Conservation (phyloP, 176 grass and related monocot genomes). For the Aegilops tauschii region DNA sequence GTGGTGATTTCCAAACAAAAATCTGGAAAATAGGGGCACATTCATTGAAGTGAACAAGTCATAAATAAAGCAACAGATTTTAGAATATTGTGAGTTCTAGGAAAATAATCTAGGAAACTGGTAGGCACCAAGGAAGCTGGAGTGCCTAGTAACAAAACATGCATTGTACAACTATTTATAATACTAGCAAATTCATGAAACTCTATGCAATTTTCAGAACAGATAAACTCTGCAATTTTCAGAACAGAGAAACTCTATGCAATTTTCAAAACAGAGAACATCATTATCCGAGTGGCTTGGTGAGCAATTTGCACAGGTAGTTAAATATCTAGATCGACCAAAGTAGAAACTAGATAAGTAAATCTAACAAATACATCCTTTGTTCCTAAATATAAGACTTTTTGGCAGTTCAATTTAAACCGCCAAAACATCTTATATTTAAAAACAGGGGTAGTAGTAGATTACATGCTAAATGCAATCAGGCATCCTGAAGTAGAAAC, state of each 20-base stretch:
- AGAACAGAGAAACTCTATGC: not conserved
- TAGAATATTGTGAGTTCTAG: not conserved
- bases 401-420: no score
- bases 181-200: not conserved
- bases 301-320: not conserved
- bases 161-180: not conserved
- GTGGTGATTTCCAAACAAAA: no score
- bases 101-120: not conserved
- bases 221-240: no score
- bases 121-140: not conserved
- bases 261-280: no score
- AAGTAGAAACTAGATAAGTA: not conserved
- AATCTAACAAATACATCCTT: not conserved
- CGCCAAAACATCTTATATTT: no score
- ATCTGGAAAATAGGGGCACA: no score
- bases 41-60: not conserved
- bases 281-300: no score
- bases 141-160: not conserved
- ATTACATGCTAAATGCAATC: constrained; percentile 1
- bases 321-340: not conserved
- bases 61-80: not conserved
- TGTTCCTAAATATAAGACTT: no score
- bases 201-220: not conserved
- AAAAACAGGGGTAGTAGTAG: not conserved
- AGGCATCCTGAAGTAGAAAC: not conserved